These are phyloP conservation scores for Trichosporon sp. DNA, from an alignment of 1,284 basidiomycete genomes.

Conservation along the genomic window DNA sequence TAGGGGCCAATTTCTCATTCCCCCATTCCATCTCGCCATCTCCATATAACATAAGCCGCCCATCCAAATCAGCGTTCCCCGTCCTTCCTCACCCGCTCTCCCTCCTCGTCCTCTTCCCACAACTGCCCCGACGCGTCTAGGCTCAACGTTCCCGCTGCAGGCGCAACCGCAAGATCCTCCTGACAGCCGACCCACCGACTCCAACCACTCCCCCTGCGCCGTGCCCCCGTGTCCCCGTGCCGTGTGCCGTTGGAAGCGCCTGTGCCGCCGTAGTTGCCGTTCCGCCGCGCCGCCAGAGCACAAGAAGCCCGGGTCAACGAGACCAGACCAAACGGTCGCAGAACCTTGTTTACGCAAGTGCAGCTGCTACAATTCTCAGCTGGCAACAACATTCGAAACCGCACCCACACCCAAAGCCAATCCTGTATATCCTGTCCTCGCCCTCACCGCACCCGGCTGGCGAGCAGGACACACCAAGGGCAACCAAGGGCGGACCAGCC, in stretches of 20 bases:
- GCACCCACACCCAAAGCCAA: constrained; percentile 19
- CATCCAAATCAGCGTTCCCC: background rate
- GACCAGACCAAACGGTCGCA: background rate
- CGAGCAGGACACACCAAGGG: background rate
- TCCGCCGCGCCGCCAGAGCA: background rate
- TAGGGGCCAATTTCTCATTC: constrained; percentile 12
- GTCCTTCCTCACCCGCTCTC: background rate
- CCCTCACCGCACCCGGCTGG: background rate
- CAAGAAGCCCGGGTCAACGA: too few relatives aligned
- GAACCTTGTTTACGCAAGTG: constrained; percentile 17
- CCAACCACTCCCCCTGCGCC: constrained; percentile 2
- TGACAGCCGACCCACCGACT: constrained; percentile 7
- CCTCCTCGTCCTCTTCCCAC: background rate
- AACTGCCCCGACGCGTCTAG: background rate
- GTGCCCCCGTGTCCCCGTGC: background rate
- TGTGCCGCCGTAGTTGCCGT: background rate
- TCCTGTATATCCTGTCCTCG: background rate
- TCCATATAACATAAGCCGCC: constrained; percentile 18
- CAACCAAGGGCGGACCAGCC: constrained; percentile 9
- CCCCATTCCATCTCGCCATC: constrained; percentile 17
- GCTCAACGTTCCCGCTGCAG: background rate
- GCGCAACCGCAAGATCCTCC: background rate
- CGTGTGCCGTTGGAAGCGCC: background rate
- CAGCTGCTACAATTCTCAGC: constrained; percentile 19
- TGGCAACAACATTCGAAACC: constrained; percentile 17